Evolutionary conservation across 2,329 filamentous ascomycete species (phyloP).

Genomic region (Tolypocladium paradoxum): DNA sequence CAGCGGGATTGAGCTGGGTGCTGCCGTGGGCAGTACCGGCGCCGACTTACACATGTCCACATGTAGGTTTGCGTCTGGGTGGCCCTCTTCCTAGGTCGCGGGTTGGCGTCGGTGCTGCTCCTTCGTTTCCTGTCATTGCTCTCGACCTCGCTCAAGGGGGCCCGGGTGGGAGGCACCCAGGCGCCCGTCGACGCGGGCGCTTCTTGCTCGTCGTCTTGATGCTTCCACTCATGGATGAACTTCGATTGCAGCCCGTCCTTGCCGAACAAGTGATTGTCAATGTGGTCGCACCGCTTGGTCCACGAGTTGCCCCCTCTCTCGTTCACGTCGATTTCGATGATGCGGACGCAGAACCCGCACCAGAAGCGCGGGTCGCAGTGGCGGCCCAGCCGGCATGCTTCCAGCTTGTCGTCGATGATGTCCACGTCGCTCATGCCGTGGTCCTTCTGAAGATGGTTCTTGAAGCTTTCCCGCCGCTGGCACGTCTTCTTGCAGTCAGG

Average conservation of each 20-base stretch:
- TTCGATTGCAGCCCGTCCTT: conserved; percentile 26
- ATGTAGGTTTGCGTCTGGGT: conserved; percentile 9
- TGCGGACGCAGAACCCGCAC: conserved; percentile 70
- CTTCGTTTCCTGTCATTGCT: conserved; percentile 4
- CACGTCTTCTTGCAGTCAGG: conserved; percentile 46
- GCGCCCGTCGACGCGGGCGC: background rate
- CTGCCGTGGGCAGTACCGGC: background rate
- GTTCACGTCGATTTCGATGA: conserved; percentile 41
- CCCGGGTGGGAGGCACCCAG: conserved; percentile 1
- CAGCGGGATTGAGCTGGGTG: background rate
- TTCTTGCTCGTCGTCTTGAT: conserved; percentile 16
- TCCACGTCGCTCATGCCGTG: conserved; percentile 28
- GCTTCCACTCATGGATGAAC: conserved; percentile 46
- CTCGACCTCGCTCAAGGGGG: background rate
- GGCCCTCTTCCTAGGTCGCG: conserved; percentile 4
- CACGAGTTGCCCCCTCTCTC: conserved; percentile 33
- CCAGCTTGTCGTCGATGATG: conserved; percentile 31
- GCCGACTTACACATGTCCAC: conserved; percentile 20
- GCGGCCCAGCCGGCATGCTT: conserved; percentile 49
- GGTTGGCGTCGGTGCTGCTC: background rate
- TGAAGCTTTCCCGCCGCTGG: conserved; percentile 48
- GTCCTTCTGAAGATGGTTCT: conserved; percentile 44
- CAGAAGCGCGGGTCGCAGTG: conserved; percentile 62
- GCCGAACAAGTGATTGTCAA: conserved; percentile 59
- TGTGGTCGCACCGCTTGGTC: conserved; percentile 55